Evolutionary conservation across 2,329 filamentous ascomycete genomes (phyloP).

Genomic region (Saccharata proteae): DNA sequence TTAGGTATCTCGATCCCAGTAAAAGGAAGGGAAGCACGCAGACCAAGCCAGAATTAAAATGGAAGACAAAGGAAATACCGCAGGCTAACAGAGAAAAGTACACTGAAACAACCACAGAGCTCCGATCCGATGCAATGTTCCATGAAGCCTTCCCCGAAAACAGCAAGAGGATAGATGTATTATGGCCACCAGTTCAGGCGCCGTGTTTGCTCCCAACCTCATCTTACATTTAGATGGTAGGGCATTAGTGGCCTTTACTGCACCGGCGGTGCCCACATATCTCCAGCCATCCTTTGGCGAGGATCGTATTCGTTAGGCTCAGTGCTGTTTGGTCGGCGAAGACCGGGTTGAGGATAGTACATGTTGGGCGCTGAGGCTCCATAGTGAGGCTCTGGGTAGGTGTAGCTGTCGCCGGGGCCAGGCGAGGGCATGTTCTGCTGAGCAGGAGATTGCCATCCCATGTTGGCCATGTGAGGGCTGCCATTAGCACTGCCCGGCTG

Average conservation of each 20-base stretch:
- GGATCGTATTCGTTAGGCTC: slow-evolving; percentile 42
- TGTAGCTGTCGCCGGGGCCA: slow-evolving; percentile 56
- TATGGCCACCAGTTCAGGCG: no score
- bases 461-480: slow-evolving; percentile 72
- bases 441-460: slow-evolving; percentile 79
- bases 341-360: slow-evolving; percentile 60
- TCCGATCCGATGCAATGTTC: slow-evolving; percentile 9
- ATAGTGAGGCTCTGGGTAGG: slow-evolving; percentile 64
- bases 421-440: slow-evolving; percentile 63
- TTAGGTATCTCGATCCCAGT: slow-evolving; percentile 8
- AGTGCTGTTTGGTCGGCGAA: slow-evolving; percentile 63
- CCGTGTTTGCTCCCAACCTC: slow-evolving; percentile 3
- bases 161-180: no score
- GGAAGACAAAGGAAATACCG: slow-evolving; percentile 1
- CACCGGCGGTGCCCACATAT: slow-evolving; percentile 31
- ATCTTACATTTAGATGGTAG: slow-evolving; percentile 13
- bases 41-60: neutral
- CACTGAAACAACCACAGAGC: slow-evolving; percentile 3
- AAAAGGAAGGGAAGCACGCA: slow-evolving; percentile 12
- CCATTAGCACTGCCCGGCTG: slow-evolving; percentile 59
- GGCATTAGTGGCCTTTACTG: slow-evolving; percentile 18
- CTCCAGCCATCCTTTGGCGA: slow-evolving; percentile 24
- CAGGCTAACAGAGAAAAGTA: neutral
- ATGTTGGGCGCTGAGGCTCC: slow-evolving; percentile 47
- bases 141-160: no score